phyloP scores from a whole-genome alignment of 805 yeast genomes.

The Saturnispora bothae region DNA sequence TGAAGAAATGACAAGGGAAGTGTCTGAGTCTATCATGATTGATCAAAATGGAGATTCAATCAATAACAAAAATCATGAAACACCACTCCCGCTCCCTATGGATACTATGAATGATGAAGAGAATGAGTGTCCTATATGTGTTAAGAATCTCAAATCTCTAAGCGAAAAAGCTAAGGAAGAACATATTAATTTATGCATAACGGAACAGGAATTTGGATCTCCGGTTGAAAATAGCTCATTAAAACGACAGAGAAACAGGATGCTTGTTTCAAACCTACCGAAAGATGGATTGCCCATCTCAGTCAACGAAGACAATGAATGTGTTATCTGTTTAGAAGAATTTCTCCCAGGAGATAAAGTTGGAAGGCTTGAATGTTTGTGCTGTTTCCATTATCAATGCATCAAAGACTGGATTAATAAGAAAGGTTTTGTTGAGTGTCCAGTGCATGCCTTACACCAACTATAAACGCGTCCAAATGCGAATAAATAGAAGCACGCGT shows the following conservation, averaged over 20 bases:
- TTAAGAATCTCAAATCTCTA: conserved; percentile 16
- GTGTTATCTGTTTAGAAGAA: conserved; percentile 91
- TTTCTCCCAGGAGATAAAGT: conserved; percentile 78
- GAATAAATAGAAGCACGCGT: no score
- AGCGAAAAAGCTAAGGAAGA: conserved; percentile 34
- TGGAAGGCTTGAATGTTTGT: conserved; percentile 86
- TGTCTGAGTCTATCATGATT: not conserved
- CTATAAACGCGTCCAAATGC: no score
- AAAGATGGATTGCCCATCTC: conserved; percentile 23
- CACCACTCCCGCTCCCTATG: no score
- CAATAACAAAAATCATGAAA: conserved; percentile 7
- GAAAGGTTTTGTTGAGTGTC: conserved; percentile 80
- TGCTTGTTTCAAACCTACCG: conserved; percentile 68
- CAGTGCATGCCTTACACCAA: conserved; percentile 56
- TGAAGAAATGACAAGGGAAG: conserved; percentile 11
- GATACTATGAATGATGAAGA: no score
- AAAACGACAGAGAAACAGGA: conserved; percentile 55
- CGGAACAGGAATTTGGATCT: conserved; percentile 50
- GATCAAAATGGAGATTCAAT: not conserved
- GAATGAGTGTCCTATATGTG: conserved; percentile 37
- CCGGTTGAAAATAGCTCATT: conserved; percentile 30
- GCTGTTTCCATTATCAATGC: conserved; percentile 88
- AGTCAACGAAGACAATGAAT: conserved; percentile 49
- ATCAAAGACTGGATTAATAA: conserved; percentile 84
- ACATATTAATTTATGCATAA: conserved; percentile 66